phyloP scores from a whole-genome alignment of 352 stramenopile genomes.

The Achlya hypogyna region DNA sequence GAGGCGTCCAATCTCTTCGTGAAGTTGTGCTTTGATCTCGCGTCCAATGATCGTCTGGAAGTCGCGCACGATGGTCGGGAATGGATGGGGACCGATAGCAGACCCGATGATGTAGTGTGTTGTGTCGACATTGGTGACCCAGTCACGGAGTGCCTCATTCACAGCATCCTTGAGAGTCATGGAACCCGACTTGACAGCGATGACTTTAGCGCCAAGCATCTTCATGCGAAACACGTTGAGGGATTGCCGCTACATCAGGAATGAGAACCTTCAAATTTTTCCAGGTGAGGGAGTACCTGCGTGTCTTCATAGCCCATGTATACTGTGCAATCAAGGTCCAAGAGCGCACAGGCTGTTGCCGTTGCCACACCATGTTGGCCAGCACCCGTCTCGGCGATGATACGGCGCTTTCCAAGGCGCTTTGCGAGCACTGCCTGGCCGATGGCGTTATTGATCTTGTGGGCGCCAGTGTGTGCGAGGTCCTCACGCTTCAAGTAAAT shows the following conservation, averaged over 20 bases:
- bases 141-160: conserved; percentile 98
- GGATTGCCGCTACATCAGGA: conserved; percentile 79
- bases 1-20: conserved; percentile 91
- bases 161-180: conserved; percentile 98
- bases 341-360: conserved; percentile 93
- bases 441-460: conserved; percentile 99
- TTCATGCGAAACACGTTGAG: conserved; percentile 99
- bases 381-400: conserved; percentile 98
- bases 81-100: conserved; percentile 95
- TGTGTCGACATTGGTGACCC: conserved; percentile 96
- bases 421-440: conserved; percentile 94
- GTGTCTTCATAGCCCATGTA: conserved; percentile 99
- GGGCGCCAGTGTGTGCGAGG: conserved; percentile 94
- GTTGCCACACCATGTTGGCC: conserved; percentile 98
- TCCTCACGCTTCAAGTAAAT: conserved; percentile 99
- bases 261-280: not conserved
- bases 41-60: conserved; percentile 95
- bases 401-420: conserved; percentile 93
- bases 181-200: conserved; percentile 94
- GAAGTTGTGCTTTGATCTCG: conserved; percentile 88
- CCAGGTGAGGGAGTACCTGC: conserved; percentile 18
- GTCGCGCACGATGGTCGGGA: conserved; percentile 97
- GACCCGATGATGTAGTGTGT: conserved; percentile 99
- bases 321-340: conserved; percentile 94
- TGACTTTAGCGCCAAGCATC: conserved; percentile 97